These are phyloP conservation scores for Plasmodium gaboni DNA, from an alignment of 169 alveolate species.

Conservation along the genomic window DNA sequence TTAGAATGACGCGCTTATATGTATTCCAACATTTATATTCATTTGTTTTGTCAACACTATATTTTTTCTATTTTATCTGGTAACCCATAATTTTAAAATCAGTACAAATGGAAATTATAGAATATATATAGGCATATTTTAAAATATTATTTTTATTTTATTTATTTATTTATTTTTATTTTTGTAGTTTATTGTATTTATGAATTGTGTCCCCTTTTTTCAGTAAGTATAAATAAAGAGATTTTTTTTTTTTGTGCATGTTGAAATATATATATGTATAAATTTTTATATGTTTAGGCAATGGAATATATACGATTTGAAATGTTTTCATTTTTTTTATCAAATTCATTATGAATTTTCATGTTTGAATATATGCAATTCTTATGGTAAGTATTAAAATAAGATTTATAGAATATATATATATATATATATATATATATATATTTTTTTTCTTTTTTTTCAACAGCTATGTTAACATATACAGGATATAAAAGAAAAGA, in stretches of 20 bases:
- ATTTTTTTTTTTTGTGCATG: constrained; percentile 1
- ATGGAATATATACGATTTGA: constrained; percentile 41
- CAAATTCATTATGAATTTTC: constrained; percentile 22
- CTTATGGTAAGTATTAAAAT: constrained; percentile 40
- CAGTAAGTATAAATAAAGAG: constrained; percentile 31
- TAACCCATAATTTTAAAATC: background rate
- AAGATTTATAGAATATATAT: background rate
- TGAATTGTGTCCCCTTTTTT: constrained; percentile 62
- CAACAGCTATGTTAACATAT: constrained; percentile 51
- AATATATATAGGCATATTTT: background rate
- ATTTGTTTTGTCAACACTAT: constrained; percentile 17
- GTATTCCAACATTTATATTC: constrained; percentile 12
- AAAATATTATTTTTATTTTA: background rate
- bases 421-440: constrained; percentile 1
- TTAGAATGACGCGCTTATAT: constrained; percentile 15
- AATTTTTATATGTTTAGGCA: constrained; percentile 18
- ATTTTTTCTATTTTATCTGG: constrained; percentile 45
- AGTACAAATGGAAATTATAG: background rate
- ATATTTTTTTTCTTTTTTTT: background rate
- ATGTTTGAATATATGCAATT: constrained; percentile 56
- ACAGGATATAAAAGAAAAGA: constrained; percentile 20
- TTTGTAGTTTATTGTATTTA: constrained; percentile 49
- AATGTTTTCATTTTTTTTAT: constrained; percentile 34
- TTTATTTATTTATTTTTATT: constrained; percentile 3
- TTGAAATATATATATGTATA: background rate